Conservation (phyloP, 2,329 filamentous ascomycete genomes). For the Fusarium hainanense region DNA sequence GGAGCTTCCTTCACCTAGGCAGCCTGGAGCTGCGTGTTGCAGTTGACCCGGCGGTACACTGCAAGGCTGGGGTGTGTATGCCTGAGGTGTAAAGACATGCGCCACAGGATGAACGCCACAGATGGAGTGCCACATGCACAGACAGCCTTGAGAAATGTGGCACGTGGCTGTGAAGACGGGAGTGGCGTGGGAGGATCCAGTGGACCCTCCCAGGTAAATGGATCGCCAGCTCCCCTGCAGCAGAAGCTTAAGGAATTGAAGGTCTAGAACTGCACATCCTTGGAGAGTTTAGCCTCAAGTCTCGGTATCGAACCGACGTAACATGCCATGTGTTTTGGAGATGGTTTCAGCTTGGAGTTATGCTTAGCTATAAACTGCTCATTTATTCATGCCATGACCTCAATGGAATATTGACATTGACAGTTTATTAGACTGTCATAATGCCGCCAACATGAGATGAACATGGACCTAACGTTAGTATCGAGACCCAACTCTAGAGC, state of each 20-base stretch:
- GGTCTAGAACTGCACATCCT: slow-evolving; percentile 38
- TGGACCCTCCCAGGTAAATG: slow-evolving; percentile 14
- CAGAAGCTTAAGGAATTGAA: slow-evolving; percentile 19
- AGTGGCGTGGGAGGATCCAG: slow-evolving; percentile 36
- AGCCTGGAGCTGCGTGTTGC: slow-evolving; percentile 58
- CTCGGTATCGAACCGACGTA: slow-evolving; percentile 3
- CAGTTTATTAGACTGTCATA: neutral
- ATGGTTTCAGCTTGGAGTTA: neutral
- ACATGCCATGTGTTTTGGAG: neutral
- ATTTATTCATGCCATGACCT: neutral
- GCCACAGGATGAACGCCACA: slow-evolving; percentile 7
- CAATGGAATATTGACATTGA: neutral
- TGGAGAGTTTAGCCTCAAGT: slow-evolving; percentile 14
- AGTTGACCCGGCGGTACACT: slow-evolving; percentile 28
- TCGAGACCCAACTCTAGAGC: slow-evolving; percentile 22
- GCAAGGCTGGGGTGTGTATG: slow-evolving; percentile 46
- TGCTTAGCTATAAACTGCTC: neutral
- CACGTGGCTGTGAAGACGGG: slow-evolving; percentile 38
- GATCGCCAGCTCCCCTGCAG: slow-evolving; percentile 34
- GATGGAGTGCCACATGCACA: neutral
- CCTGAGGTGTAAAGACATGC: slow-evolving; percentile 45
- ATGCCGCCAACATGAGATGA: neutral
- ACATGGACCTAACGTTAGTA: slow-evolving; percentile 10
- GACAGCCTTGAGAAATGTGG: slow-evolving; percentile 17
- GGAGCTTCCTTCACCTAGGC: slow-evolving; percentile 54